These are phyloP conservation scores for Berkeleyomyces rouxiae DNA, from an alignment of 2,329 filamentous ascomycete genomes.

Conservation along the genomic window DNA sequence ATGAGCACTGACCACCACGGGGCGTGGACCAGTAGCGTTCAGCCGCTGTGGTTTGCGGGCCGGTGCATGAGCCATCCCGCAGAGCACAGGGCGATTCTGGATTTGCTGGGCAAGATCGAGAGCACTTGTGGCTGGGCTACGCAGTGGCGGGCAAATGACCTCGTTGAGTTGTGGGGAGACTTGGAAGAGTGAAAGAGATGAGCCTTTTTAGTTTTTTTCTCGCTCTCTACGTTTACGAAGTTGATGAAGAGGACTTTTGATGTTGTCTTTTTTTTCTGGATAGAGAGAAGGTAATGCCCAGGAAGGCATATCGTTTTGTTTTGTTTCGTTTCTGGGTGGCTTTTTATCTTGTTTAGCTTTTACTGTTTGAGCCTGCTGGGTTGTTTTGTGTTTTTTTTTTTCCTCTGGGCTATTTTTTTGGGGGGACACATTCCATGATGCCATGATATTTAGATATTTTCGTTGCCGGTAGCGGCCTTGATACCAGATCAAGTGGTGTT, in stretches of 20 bases:
- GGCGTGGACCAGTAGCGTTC: slow-evolving; percentile 37
- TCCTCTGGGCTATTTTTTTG: not conserved
- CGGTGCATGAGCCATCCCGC: slow-evolving; percentile 31
- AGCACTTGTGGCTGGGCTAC: slow-evolving; percentile 36
- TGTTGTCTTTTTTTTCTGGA: not conserved
- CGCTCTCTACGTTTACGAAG: not conserved
- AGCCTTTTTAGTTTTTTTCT: not conserved
- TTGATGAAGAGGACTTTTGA: not conserved
- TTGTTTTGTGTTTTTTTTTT: not conserved
- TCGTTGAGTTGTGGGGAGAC: slow-evolving; percentile 35
- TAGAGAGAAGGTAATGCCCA: no score
- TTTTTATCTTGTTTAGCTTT: not conserved
- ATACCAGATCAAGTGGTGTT: not conserved
- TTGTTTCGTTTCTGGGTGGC: not conserved
- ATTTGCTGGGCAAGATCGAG: slow-evolving; percentile 32
- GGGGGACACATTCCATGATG: not conserved
- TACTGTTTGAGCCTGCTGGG: no score
- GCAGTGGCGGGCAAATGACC: slow-evolving; percentile 34
- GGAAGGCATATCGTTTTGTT: not conserved
- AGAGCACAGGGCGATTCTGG: slow-evolving; percentile 27
- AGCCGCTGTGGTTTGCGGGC: slow-evolving; percentile 37
- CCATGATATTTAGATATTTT: not conserved
- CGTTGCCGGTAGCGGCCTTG: no score
- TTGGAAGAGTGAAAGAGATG: slow-evolving; percentile 17
- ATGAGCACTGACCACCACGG: slow-evolving; percentile 35